phyloP scores from a whole-genome alignment of 2,329 filamentous ascomycete species.

The Aspergillus pseudoviridinutans region DNA sequence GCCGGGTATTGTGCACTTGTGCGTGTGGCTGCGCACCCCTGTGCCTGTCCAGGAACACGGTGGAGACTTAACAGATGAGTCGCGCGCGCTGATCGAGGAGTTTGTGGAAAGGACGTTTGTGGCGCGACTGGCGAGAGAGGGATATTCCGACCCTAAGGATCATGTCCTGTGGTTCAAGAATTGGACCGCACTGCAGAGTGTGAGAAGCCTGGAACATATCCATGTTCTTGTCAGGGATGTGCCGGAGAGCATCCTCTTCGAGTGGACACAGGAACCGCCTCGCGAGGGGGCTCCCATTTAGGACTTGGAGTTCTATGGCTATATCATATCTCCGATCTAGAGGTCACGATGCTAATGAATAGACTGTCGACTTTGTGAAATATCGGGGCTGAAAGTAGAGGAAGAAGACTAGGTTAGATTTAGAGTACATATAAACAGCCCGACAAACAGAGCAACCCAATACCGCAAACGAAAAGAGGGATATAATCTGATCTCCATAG shows the following conservation, averaged over 20 bases:
- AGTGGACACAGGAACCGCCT: slow-evolving; percentile 41
- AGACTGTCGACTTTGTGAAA: neutral
- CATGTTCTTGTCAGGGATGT: slow-evolving; percentile 52
- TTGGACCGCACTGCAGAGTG: slow-evolving; percentile 58
- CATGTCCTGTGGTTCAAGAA: slow-evolving; percentile 64
- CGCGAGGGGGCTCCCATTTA: neutral
- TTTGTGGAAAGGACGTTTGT: slow-evolving; percentile 52
- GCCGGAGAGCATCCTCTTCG: slow-evolving; percentile 39
- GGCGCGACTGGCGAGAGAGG: slow-evolving; percentile 35
- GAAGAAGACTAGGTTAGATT: neutral
- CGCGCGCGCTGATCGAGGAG: slow-evolving; percentile 44
- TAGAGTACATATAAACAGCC: slow-evolving; percentile 4
- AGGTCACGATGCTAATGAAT: neutral
- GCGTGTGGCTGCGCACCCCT: slow-evolving; percentile 55
- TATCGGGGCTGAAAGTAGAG: neutral
- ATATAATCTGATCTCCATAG: slow-evolving; percentile 2
- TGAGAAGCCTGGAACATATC: slow-evolving; percentile 55
- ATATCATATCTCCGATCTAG: neutral
- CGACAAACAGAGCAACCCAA: slow-evolving; percentile 1
- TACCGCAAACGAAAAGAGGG: neutral
- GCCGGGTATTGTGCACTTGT: slow-evolving; percentile 52
- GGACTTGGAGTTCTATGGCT: neutral
- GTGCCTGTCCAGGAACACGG: slow-evolving; percentile 43
- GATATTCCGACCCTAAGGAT: slow-evolving; percentile 31
- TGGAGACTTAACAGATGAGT: slow-evolving; percentile 50